These are phyloP conservation scores for Phytopythium montanum DNA, from an alignment of 352 stramenopile species.

Conservation along the genomic window DNA sequence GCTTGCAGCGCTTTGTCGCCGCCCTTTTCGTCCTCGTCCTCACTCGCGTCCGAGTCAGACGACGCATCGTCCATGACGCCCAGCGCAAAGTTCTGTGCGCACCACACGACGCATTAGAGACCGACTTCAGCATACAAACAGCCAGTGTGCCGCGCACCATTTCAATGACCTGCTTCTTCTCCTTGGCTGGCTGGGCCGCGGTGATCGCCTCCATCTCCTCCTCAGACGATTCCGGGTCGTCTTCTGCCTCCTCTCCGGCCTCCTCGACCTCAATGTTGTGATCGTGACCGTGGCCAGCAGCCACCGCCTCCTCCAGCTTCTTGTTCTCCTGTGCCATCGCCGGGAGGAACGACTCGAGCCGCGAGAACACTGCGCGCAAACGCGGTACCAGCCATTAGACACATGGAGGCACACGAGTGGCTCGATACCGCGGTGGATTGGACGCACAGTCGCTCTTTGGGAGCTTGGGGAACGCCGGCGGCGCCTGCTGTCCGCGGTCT, in stretches of 20 bases:
- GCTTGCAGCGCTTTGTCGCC: slow-evolving; percentile 24
- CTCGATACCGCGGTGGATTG: no score
- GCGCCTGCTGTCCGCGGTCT: slow-evolving; percentile 15
- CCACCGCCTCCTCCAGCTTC: slow-evolving; percentile 61
- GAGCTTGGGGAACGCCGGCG: slow-evolving; percentile 37
- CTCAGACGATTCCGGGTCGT: neutral
- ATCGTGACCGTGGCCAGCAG: slow-evolving; percentile 47
- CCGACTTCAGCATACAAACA: neutral
- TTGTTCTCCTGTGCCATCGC: slow-evolving; percentile 76
- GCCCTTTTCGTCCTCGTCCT: slow-evolving; percentile 14
- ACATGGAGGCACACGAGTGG: neutral
- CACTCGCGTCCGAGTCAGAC: slow-evolving; percentile 21
- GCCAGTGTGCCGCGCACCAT: slow-evolving; percentile 35
- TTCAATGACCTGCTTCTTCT: slow-evolving; percentile 46
- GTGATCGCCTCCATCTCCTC: slow-evolving; percentile 21
- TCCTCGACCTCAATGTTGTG: slow-evolving; percentile 75
- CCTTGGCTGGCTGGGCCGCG: slow-evolving; percentile 17
- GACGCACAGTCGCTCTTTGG: slow-evolving; percentile 63
- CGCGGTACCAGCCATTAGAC: neutral
- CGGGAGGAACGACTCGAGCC: slow-evolving; percentile 68
- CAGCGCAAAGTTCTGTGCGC: slow-evolving; percentile 66
- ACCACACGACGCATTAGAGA: neutral
- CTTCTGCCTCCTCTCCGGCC: neutral
- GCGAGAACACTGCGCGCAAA: slow-evolving; percentile 52
- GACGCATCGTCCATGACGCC: slow-evolving; percentile 54